Base-by-base conservation (phyloP, 768 basidiomycete species). In the Favolaschia claudopus region DNA sequence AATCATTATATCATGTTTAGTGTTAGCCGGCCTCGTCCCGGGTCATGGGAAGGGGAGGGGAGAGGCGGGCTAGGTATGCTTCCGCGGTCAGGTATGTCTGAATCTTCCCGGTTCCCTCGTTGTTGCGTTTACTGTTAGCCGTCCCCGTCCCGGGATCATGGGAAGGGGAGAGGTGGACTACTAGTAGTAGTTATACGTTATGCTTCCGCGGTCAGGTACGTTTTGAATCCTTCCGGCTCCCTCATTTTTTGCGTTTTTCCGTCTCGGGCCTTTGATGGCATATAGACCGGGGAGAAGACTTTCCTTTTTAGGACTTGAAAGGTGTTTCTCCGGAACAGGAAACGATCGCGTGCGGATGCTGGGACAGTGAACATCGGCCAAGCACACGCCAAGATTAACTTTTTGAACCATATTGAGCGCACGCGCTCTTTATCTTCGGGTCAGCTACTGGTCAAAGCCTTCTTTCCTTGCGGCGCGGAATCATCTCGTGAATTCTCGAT, bases 321-420 rank as follows among this genome's bases (percentile, higher is more conserved):
- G 55, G 49, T 47, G 49, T 43, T 50, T 49, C 49, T 32, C 50
- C 60, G 60, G 55, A 57, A 46, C 49, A 51, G 34, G 53, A 25
- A 19, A 31, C 12, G 5, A 24, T 7, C 14, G 7, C 37, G 15
- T 39, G 46, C 32, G 28, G 37, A 24, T 32, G 44, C 2, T 31
- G 6, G 38, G 20, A 17, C 4, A 14, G 19, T 20, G 9, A 5
- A 9, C 12, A 42, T 53, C 25, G 28, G 53, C 58, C 51, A 47
- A 59, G 51, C 32, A 6, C 1, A 17, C 34, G 15, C 47, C 38
- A 49, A 40, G 43, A 2, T 24, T 22, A n/a, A 37, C 45, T 39
- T 19, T 50, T 14, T 36, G 47, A 60, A 60, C 51, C 39, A 19
- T n/a, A 6, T 27, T 55, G 34, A 25, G 33, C 13, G 47, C 59